Base-by-base conservation (phyloP, 352 stramenopile species). In the Phytophthora sp. region DNA sequence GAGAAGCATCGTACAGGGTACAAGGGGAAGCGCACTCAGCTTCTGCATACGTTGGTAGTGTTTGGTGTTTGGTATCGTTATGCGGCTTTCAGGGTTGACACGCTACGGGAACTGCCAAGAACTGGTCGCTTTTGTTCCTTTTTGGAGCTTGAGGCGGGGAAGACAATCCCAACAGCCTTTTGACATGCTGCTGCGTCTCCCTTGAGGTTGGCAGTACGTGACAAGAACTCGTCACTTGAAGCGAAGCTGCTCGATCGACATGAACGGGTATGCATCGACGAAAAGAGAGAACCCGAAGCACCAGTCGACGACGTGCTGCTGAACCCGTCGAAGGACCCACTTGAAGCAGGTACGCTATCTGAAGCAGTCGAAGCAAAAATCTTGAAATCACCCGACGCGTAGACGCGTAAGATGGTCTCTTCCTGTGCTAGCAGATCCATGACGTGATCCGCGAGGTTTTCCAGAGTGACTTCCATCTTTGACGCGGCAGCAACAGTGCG, bases 371-470 rank as follows among this genome's bases (percentile, higher is more conserved):
- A 76, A 36, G 68, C 66, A 41, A 90, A 90, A 30, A 86, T 76
- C 44, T 77, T 79, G 62, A 90, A 92, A 47, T 92, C 82, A 16
- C 84, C 78, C 0, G 80, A 86, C 11, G 69, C 62, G 50, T 83
- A 92, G 20, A 92, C 71, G 11, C 78, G 76, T 65, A 90, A 58
- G 20, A 88, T 74, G 33, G 79, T 79, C 33, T 90, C 65, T 55
- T 90, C 84, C 42, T 82, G 74, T 1, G 69, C 68, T 30, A 92
- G 65, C 45, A 88, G 54, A 54, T 88, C 80, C 70, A 86, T 80
- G 26, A 90, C 82, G 42, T 89, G 70, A 16, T 83, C 77, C 5
- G 76, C 74, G 16, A 92, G 66, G 26, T 82, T 89, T 31, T 90
- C 79, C 26, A 90, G 63, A 27, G 78, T 88, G 41, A 80, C 79